Evolutionary conservation across 352 stramenopile genomes (phyloP).

Genomic region (Phytophthora europaea): DNA sequence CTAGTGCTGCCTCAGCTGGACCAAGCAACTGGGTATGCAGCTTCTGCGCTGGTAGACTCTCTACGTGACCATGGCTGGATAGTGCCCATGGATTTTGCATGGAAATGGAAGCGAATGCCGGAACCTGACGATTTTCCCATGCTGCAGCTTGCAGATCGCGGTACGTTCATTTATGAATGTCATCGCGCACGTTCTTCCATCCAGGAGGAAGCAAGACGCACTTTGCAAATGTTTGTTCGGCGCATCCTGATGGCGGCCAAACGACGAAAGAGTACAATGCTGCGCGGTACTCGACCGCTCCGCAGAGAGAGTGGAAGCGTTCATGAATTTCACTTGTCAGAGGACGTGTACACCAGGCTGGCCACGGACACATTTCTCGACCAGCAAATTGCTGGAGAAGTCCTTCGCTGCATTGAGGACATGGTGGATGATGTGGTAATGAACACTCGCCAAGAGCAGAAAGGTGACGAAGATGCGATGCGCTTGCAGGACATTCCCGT

Average conservation of each 20-base stretch:
- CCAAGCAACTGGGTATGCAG: neutral
- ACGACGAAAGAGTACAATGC: neutral
- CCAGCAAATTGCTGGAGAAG: conserved; percentile 35
- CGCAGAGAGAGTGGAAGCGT: neutral
- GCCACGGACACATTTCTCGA: conserved; percentile 30
- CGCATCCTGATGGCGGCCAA: conserved; percentile 19
- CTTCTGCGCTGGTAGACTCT: conserved; percentile 13
- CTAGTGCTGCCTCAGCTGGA: conserved; percentile 14
- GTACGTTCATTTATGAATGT: conserved; percentile 54
- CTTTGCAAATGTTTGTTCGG: conserved; percentile 50
- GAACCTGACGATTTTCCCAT: conserved; percentile 30
- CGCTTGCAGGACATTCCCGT: conserved; percentile 49
- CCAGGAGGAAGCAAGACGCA: conserved; percentile 37
- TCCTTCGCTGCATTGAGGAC: conserved; percentile 45
- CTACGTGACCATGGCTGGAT: conserved; percentile 32
- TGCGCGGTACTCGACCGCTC: neutral
- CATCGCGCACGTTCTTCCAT: conserved; percentile 39
- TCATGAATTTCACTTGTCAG: neutral
- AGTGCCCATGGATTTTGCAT: conserved; percentile 46
- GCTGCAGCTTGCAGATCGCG: conserved; percentile 48
- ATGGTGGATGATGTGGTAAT: conserved; percentile 45
- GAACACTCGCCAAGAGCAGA: conserved; percentile 23
- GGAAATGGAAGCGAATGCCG: conserved; percentile 15
- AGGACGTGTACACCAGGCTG: conserved; percentile 23
- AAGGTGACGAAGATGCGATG: conserved; percentile 29